Evolutionary conservation across 495 filamentous ascomycete species (phyloP).

Genomic region (Penicillium parvum): DNA sequence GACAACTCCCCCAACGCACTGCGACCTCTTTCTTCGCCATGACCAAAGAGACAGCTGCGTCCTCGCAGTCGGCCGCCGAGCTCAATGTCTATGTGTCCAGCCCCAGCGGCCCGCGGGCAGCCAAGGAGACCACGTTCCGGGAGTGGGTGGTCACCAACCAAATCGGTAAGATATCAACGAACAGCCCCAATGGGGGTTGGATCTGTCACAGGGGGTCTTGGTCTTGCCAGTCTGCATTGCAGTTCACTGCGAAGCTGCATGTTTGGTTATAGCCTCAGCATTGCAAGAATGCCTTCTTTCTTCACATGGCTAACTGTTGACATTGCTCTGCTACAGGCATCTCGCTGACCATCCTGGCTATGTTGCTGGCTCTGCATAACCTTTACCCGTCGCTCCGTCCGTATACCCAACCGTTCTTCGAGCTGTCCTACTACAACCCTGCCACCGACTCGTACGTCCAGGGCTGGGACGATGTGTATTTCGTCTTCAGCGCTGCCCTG

Average conservation of each 20-base stretch:
- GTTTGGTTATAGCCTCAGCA: slow-evolving; percentile 1
- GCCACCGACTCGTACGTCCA: slow-evolving; percentile 61
- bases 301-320: slow-evolving; percentile 22
- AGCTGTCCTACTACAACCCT: slow-evolving; percentile 75
- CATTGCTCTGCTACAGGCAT: slow-evolving; percentile 50
- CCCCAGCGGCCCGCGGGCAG: slow-evolving; percentile 28
- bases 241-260: neutral
- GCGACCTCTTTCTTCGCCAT: slow-evolving; percentile 21
- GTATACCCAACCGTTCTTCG: slow-evolving; percentile 81
- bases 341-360: slow-evolving; percentile 70
- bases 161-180: slow-evolving; percentile 40
- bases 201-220: no score
- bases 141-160: slow-evolving; percentile 52
- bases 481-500: slow-evolving; percentile 75
- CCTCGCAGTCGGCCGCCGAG: slow-evolving; percentile 29
- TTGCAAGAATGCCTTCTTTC: slow-evolving; percentile 1
- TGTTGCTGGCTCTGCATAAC: slow-evolving; percentile 72
- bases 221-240: neutral
- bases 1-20: slow-evolving; percentile 10
- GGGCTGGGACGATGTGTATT: slow-evolving; percentile 74
- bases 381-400: slow-evolving; percentile 71
- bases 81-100: slow-evolving; percentile 44
- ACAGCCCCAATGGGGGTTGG: no score
- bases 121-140: slow-evolving; percentile 45
- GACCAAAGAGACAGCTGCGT: slow-evolving; percentile 30